A percentile compares a stretch with the other conserved stretches of the same genome.
Evolutionary conservation across 495 filamentous ascomycete species (phyloP).

Genomic region (Bathelium albidoporum): DNA sequence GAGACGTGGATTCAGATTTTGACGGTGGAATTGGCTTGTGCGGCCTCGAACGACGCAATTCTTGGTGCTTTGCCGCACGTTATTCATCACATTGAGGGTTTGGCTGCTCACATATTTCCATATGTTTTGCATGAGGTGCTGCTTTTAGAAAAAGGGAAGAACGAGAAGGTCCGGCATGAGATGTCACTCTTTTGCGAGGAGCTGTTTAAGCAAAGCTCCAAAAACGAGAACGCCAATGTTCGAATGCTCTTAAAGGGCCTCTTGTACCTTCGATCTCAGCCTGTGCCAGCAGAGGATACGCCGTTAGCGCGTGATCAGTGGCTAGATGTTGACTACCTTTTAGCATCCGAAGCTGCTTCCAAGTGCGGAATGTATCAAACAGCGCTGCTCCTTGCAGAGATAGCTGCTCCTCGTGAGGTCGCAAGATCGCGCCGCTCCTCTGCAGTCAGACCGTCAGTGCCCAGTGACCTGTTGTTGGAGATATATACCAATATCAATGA

Average conservation of each 20-base stretch:
- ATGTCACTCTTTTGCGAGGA: constrained; percentile 40
- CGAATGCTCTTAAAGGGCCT: constrained; percentile 64
- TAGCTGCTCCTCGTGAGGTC: constrained; percentile 43
- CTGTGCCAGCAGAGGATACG: constrained; percentile 60
- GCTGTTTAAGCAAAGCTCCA: constrained; percentile 40
- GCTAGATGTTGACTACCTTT: constrained; percentile 71
- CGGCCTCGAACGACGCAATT: constrained; percentile 51
- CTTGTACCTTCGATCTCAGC: constrained; percentile 79
- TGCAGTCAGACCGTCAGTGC: constrained; percentile 34
- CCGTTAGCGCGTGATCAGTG: constrained; percentile 69
- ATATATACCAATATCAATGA: constrained; percentile 90
- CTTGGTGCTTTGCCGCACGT: constrained; percentile 54
- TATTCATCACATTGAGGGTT: constrained; percentile 48
- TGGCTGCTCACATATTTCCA: constrained; percentile 37
- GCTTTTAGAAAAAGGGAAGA: constrained; percentile 42
- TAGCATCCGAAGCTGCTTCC: constrained; percentile 66
- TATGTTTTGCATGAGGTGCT: constrained; percentile 61
- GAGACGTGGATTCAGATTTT: constrained; percentile 56
- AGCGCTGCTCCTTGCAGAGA: constrained; percentile 73
- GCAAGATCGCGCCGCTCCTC: constrained; percentile 54
- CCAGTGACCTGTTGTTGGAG: constrained; percentile 57
- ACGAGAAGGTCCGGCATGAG: constrained; percentile 36
- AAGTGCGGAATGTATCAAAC: constrained; percentile 78
- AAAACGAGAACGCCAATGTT: constrained; percentile 36
- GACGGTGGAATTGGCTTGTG: constrained; percentile 48